Base-by-base conservation (phyloP, 495 filamentous ascomycete species). In the Penicillium coprophilum region DNA sequence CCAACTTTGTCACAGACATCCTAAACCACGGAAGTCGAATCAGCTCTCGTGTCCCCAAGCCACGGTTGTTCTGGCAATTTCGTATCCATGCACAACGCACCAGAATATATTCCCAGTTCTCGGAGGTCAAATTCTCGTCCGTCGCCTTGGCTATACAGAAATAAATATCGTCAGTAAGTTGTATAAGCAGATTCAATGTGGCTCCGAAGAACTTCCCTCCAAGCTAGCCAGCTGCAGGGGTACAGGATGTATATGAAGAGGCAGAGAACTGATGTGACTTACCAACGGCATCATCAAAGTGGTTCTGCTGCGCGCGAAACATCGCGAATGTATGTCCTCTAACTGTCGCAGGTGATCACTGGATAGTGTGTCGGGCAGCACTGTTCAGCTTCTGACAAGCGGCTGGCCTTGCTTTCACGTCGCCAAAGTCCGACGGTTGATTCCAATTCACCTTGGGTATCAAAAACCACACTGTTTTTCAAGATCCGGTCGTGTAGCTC, bases 51-150 rank as follows among this genome's bases (percentile, higher is more conserved):
- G 12, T 36, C 40, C 10, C 41, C 12, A 41, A 4, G 30, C 21
- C 8, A 2, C 34, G 13, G 38, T 10, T 1, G 21, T 45, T 30
- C 36, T 31, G n/a, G 24, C n/a, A 6, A 21, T 20, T 11, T 24
- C 12, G 9, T 40, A 30, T 30, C 17, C 51, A 9, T 10, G 23
- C 23, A 31, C 12, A n/a, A 66, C 77, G 64, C 76, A 86, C 83
- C 73, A 98, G 87, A 72, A 98, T 98, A 70, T 87, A 92, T 65
- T 94, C 94, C 94, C 94, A 98, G 74, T 97, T 96, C 78, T 97
- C 95, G 41, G 89, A 89, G 9, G 94, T 97, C 67, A 97, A 83
- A 71, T 96, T 98, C 80, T 98, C 94, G 71, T 98, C 94, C 46
- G 94, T 98, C 71, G 95, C 92, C 83, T 96, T 97, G 76, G 89